These are phyloP conservation scores for Neofusicoccum parvum DNA, from an alignment of 2,329 filamentous ascomycete genomes.

Conservation along the genomic window DNA sequence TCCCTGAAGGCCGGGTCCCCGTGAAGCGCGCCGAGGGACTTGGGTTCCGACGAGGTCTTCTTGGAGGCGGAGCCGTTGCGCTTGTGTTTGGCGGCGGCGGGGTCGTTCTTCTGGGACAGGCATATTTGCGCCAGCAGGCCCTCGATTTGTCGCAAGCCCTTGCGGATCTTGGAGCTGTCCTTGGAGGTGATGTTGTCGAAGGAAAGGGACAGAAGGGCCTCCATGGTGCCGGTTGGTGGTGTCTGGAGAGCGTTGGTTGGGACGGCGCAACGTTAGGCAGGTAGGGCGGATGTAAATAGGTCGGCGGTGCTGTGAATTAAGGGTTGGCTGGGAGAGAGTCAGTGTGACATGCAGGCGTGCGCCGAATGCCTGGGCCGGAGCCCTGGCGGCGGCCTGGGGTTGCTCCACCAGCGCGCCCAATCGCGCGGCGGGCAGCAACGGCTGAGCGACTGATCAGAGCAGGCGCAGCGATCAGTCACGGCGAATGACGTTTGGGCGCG, in stretches of 20 bases:
- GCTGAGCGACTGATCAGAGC: constrained; percentile 19
- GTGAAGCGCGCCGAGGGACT: constrained; percentile 66
- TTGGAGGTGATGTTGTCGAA: constrained; percentile 97
- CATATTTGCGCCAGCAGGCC: constrained; percentile 93
- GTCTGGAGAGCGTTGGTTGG: not conserved
- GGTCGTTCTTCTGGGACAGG: constrained; percentile 57
- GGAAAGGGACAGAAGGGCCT: constrained; percentile 85
- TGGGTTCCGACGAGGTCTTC: constrained; percentile 31
- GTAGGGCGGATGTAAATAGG: constrained; percentile 17
- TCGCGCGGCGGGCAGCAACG: constrained; percentile 15
- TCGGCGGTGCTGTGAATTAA: constrained; percentile 19
- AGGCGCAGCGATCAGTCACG: constrained; percentile 18
- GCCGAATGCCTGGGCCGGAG: constrained; percentile 10
- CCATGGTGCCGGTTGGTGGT: constrained; percentile 61
- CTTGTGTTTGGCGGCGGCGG: constrained; percentile 29
- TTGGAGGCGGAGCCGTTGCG: constrained; percentile 42
- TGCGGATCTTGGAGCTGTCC: constrained; percentile 85
- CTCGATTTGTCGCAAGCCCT: constrained; percentile 91
- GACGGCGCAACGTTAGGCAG: not conserved
- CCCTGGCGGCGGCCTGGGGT: constrained; percentile 17
- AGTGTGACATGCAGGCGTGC: constrained; percentile 17
- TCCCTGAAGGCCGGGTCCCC: constrained; percentile 89
- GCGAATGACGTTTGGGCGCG: constrained; percentile 16
- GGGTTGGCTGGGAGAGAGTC: constrained; percentile 21
- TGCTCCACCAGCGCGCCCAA: constrained; percentile 13